These are phyloP conservation scores for Acanthamoeba royreba DNA, from an alignment of 208 protist species.

Conservation along the genomic window DNA sequence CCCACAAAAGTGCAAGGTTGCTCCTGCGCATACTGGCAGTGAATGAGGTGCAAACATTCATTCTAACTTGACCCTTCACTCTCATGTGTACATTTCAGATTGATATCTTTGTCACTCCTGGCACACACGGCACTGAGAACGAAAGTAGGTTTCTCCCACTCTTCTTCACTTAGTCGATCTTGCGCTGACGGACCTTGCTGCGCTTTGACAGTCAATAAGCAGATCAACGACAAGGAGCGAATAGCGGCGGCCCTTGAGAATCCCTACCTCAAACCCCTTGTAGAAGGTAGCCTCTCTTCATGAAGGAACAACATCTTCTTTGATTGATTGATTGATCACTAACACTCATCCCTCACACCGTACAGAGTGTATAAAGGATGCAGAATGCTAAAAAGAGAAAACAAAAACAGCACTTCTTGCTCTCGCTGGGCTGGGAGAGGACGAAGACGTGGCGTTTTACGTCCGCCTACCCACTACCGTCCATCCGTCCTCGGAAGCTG, in stretches of 20 bases:
- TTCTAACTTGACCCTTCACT: conserved; percentile 31
- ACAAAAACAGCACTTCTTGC: background rate
- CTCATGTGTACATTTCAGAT: conserved; percentile 20
- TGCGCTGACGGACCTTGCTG: background rate
- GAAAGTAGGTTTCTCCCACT: conserved; percentile 56
- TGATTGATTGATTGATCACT: background rate
- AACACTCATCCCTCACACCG: background rate
- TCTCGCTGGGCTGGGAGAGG: background rate
- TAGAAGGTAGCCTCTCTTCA: conserved; percentile 24
- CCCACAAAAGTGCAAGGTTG: conserved; percentile 62
- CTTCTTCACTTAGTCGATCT: background rate
- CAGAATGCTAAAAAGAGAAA: background rate
- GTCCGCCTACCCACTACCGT: too few species aligned
- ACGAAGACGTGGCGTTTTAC: too few species aligned
- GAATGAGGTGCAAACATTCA: conserved; percentile 12
- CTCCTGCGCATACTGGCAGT: background rate
- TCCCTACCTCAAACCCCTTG: conserved; percentile 59
- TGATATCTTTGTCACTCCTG: conserved; percentile 64
- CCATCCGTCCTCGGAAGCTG: too few species aligned
- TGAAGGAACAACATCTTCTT: background rate
- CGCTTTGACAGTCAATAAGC: conserved; percentile 74
- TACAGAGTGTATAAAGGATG: conserved; percentile 26
- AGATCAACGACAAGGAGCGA: conserved; percentile 80
- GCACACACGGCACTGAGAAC: conserved; percentile 67
- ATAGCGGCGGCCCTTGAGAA: conserved; percentile 78